Evolutionary conservation across 441 rosid genomes (phyloP).

Genomic region (Aquilaria agallochum): DNA sequence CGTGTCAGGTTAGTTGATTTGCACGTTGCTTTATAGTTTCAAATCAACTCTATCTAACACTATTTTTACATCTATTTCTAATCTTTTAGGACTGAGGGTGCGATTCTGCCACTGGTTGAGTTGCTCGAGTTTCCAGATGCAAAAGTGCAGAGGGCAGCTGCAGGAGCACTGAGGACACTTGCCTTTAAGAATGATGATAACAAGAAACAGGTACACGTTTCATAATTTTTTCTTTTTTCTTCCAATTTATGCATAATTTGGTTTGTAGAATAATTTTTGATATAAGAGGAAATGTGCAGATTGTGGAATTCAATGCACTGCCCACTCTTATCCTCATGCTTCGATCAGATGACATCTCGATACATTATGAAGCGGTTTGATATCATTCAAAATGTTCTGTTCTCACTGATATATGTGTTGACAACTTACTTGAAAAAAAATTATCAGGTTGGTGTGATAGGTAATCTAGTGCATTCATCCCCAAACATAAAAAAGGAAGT

Average conservation of each 20-base stretch:
- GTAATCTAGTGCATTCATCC: slow-evolving; percentile 96
- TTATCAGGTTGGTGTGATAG: slow-evolving; percentile 88
- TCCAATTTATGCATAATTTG: background rate
- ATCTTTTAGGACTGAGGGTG: slow-evolving; percentile 54
- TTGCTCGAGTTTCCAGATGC: slow-evolving; percentile 43
- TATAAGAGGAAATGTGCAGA: slow-evolving; percentile 29
- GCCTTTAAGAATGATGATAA: slow-evolving; percentile 71
- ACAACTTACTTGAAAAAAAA: slow-evolving; percentile 14
- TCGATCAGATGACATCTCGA: slow-evolving; percentile 45
- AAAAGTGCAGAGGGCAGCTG: slow-evolving; percentile 71
- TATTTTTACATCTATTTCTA: slow-evolving; percentile 5
- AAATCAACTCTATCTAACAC: background rate
- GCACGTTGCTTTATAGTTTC: slow-evolving; percentile 3
- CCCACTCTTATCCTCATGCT: slow-evolving; percentile 67
- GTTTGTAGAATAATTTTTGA: slow-evolving; percentile 9
- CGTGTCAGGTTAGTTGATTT: slow-evolving; percentile 36
- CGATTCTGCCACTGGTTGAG: slow-evolving; percentile 65
- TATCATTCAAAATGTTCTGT: slow-evolving; percentile 7
- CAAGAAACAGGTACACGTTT: slow-evolving; percentile 41
- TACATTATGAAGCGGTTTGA: slow-evolving; percentile 74
- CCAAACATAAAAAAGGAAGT: slow-evolving; percentile 88
- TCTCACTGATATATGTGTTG: background rate
- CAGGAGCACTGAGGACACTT: slow-evolving; percentile 67
- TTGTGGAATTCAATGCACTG: slow-evolving; percentile 59
- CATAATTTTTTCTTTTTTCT: background rate